Percentiles rank a stretch among this genome's conserved stretches.
Conservation (phyloP, 257 asterid species). For the Solanum ahanhuiri region DNA sequence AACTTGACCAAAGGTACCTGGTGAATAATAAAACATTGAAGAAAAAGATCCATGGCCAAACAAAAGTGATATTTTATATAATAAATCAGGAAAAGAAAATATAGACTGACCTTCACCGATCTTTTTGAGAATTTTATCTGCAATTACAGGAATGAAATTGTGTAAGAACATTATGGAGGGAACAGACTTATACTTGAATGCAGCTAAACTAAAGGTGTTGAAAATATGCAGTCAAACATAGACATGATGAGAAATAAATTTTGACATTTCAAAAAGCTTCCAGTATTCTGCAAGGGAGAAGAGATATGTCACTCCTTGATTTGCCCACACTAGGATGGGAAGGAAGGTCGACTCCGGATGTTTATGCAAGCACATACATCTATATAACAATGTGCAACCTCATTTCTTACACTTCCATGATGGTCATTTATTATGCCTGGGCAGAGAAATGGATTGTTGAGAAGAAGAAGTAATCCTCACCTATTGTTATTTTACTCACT, state of each 20-base stretch:
- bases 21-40: neutral
- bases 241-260: neutral
- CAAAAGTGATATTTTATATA: neutral
- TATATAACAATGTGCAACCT: neutral
- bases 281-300: neutral
- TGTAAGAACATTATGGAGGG: conserved; percentile 10
- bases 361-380: neutral
- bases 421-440: neutral
- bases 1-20: conserved; percentile 52
- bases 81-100: neutral
- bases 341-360: neutral
- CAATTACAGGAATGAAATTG: conserved; percentile 8
- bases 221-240: neutral
- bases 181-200: neutral
- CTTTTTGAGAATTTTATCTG: conserved; percentile 45
- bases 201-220: neutral
- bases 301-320: neutral
- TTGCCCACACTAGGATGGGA: neutral
- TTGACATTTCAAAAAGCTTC: neutral
- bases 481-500: neutral
- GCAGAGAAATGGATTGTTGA: neutral
- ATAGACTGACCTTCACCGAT: conserved; percentile 38
- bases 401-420: neutral
- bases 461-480: neutral
- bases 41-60: neutral